Evolutionary conservation across 768 basidiomycete genomes (phyloP).

Genomic region (Daedaleopsis nitida): DNA sequence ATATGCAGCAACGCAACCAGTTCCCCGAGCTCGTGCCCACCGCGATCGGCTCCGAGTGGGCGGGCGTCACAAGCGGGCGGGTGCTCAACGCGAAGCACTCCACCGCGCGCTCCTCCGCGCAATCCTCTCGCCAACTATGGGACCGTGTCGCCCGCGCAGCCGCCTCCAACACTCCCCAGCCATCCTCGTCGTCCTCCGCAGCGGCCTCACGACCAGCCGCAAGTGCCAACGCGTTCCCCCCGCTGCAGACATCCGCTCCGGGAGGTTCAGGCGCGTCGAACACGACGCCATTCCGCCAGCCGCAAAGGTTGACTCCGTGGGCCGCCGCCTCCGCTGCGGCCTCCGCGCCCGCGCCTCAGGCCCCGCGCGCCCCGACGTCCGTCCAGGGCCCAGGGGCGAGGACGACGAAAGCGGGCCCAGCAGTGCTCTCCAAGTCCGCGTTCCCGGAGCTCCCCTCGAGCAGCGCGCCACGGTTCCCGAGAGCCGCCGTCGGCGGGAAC

Average conservation of each 20-base stretch:
- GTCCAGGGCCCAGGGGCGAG: conserved; percentile 28
- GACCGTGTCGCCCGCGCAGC: conserved; percentile 89
- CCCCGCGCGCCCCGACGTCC: conserved; percentile 31
- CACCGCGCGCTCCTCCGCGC: conserved; percentile 58
- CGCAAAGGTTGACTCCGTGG: conserved; percentile 65
- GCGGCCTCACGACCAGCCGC: conserved; percentile 26
- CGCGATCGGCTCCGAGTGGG: conserved; percentile 64
- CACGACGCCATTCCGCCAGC: conserved; percentile 38
- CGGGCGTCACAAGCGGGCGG: conserved; percentile 79
- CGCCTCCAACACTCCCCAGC: conserved; percentile 40
- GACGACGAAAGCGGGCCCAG: conserved; percentile 36
- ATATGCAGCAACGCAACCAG: conserved; percentile 71
- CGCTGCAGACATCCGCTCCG: conserved; percentile 20
- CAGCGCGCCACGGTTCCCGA: conserved; percentile 37
- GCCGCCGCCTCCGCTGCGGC: conserved; percentile 29
- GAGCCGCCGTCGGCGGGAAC: conserved; percentile 59
- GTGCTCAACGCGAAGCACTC: conserved; percentile 83
- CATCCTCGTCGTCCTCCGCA: conserved; percentile 26
- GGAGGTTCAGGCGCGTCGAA: conserved; percentile 2
- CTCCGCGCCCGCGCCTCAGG: conserved; percentile 32
- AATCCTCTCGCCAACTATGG: conserved; percentile 71
- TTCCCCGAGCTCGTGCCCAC: conserved; percentile 77
- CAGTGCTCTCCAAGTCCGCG: conserved; percentile 49
- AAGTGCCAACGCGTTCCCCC: conserved; percentile 32
- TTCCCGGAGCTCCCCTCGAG: conserved; percentile 73